These are phyloP conservation scores for Citrullus mucosospermus DNA, from an alignment of 306 rosid genomes.

Conservation along the genomic window DNA sequence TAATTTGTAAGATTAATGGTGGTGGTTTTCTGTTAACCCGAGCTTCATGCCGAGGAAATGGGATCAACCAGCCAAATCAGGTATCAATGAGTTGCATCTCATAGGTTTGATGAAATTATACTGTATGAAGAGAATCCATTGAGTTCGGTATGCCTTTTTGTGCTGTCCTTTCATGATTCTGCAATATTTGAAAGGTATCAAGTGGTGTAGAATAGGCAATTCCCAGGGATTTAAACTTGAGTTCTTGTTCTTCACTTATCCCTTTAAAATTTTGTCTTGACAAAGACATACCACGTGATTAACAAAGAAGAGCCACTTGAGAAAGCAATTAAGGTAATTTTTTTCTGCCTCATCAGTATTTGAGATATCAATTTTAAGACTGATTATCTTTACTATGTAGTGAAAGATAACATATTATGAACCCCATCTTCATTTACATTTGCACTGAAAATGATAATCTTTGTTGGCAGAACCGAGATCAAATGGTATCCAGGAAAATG, in stretches of 20 bases:
- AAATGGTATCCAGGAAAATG: constrained; percentile 77
- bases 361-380: not conserved
- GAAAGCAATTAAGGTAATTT: constrained; percentile 70
- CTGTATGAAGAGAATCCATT: not conserved
- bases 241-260: constrained; percentile 63
- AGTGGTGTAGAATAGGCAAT: constrained; percentile 65
- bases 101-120: not conserved
- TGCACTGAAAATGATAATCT: not conserved
- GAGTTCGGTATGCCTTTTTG: not conserved
- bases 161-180: not conserved
- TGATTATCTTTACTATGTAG: not conserved
- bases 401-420: not conserved
- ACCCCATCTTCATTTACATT: not conserved
- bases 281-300: constrained; percentile 75
- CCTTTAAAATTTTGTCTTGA: constrained; percentile 54
- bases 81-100: not conserved
- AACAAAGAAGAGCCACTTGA: constrained; percentile 87
- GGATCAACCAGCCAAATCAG: not conserved
- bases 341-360: not conserved
- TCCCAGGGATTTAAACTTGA: constrained; percentile 86
- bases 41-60: not conserved
- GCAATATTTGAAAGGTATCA: constrained; percentile 55
- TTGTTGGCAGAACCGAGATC: constrained; percentile 56
- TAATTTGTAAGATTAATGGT: constrained; percentile 1
- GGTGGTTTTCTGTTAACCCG: not conserved